These are phyloP conservation scores for Macrolepiota fuliginosa DNA, from an alignment of 768 basidiomycete species.

Conservation along the genomic window DNA sequence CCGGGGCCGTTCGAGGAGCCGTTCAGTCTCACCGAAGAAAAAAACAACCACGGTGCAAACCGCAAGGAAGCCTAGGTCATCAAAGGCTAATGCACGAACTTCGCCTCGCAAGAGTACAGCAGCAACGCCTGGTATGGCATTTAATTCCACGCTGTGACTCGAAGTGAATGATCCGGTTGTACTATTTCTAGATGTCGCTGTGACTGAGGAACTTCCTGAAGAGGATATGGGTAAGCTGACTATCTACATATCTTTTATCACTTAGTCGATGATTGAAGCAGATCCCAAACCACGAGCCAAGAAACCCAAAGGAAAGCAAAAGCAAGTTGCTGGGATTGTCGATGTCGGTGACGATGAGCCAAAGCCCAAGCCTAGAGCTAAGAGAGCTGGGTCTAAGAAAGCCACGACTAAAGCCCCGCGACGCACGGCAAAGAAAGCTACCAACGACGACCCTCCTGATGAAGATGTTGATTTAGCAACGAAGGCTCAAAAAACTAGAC, in stretches of 20 bases:
- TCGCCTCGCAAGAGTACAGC: not conserved
- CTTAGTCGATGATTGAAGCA: not conserved
- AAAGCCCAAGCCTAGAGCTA: not conserved
- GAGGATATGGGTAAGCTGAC: not conserved
- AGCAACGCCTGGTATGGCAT: not conserved
- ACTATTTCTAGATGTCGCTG: not conserved
- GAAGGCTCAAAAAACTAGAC: not conserved
- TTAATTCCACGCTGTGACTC: not conserved
- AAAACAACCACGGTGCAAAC: constrained; percentile 2
- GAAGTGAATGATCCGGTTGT: not conserved
- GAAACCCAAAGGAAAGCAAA: not conserved
- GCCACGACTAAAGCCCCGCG: not conserved
- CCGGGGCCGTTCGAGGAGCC: constrained; percentile 18
- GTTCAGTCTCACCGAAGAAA: constrained; percentile 12
- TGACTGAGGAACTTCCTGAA: not conserved
- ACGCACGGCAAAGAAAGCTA: not conserved
- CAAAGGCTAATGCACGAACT: not conserved
- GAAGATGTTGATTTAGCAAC: not conserved
- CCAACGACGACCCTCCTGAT: not conserved
- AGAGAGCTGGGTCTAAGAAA: constrained; percentile 1
- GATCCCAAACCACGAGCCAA: not conserved
- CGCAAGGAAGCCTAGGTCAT: not conserved
- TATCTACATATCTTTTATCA: not conserved
- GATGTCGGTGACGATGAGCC: not conserved
- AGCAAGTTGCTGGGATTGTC: not conserved